phyloP scores from a whole-genome alignment of 1,284 basidiomycete species.

The Trichosporon coremiiforme region DNA sequence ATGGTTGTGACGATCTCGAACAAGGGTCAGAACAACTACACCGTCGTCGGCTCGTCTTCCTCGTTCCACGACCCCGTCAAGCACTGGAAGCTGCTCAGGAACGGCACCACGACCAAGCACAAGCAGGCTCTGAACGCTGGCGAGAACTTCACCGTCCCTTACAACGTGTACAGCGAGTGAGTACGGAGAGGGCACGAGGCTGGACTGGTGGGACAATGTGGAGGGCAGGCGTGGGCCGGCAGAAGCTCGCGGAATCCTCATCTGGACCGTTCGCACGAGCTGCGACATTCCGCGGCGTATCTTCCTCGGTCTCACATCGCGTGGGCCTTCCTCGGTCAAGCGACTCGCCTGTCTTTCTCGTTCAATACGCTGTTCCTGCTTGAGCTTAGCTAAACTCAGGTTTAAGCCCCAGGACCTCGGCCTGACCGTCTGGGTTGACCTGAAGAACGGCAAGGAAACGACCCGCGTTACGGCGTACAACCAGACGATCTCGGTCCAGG shows the following conservation, averaged over 20 bases:
- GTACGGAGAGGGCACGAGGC: constrained; percentile 47
- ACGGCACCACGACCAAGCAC: constrained; percentile 67
- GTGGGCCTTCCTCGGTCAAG: not conserved
- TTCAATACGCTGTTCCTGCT: not conserved
- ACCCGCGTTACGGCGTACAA: constrained; percentile 74
- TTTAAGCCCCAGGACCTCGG: constrained; percentile 71
- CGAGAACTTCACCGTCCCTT: constrained; percentile 71
- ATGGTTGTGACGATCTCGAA: constrained; percentile 72
- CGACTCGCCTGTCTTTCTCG: not conserved
- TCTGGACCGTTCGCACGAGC: not conserved
- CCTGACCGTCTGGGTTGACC: constrained; percentile 73
- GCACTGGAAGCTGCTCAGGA: constrained; percentile 64
- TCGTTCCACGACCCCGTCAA: constrained; percentile 71
- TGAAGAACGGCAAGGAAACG: constrained; percentile 29
- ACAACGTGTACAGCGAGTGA: constrained; percentile 79
- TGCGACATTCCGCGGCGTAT: not conserved
- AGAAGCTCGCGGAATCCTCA: not conserved
- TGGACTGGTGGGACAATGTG: not conserved
- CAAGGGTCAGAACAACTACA: constrained; percentile 72
- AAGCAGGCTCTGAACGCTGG: constrained; percentile 66
- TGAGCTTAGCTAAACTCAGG: constrained; percentile 47
- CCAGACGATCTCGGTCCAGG: constrained; percentile 76
- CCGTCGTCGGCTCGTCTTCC: constrained; percentile 69
- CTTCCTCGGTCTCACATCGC: not conserved
- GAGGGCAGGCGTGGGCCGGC: not conserved